Conservation (phyloP, 768 basidiomycete genomes). For the Russula ochroleuca region DNA sequence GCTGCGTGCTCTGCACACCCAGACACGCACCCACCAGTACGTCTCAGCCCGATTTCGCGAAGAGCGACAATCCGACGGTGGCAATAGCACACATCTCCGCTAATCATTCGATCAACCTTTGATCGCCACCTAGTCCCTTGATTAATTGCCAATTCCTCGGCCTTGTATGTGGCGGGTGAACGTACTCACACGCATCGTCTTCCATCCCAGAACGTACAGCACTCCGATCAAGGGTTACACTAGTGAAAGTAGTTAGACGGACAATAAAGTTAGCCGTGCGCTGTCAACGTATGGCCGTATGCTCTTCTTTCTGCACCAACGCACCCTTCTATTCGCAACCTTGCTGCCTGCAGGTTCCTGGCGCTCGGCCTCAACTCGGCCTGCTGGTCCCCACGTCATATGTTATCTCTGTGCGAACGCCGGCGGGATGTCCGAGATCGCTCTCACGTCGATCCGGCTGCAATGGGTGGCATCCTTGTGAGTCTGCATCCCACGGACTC, state of each 20-base stretch:
- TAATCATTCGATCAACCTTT: slow-evolving; percentile 5
- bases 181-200: neutral
- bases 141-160: slow-evolving; percentile 9
- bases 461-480: neutral
- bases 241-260: neutral
- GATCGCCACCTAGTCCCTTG: neutral
- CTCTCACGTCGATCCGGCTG: neutral
- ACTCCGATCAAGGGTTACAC: neutral
- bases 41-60: neutral
- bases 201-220: neutral
- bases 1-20: neutral
- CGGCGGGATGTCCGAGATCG: neutral
- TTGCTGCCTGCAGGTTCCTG: neutral
- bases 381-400: neutral
- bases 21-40: neutral
- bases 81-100: neutral
- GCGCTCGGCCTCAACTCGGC: neutral
- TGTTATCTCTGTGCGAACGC: neutral
- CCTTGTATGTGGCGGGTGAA: neutral
- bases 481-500: neutral
- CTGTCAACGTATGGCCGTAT: neutral
- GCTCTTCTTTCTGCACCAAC: neutral
- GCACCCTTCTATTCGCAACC: slow-evolving; percentile 4
- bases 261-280: slow-evolving; percentile 6
- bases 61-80: neutral